Conservation (phyloP, 805 yeast genomes). For the Metschnikowia matae region DNA sequence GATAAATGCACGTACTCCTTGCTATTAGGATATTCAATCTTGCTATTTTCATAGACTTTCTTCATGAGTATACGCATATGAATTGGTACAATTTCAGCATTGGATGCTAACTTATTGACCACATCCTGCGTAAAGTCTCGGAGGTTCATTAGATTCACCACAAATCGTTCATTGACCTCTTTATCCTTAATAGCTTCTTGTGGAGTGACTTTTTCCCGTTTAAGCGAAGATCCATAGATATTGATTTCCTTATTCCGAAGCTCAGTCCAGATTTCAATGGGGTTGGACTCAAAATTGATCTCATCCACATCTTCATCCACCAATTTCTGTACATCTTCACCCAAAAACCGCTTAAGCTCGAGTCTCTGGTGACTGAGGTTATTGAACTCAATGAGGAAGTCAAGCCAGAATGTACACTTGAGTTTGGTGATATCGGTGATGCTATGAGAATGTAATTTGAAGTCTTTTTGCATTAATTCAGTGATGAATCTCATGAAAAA, state of each 20-base stretch:
- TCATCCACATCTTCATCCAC: constrained; percentile 47
- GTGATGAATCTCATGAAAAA: constrained; percentile 58
- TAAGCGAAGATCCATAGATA: constrained; percentile 32
- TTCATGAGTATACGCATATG: constrained; percentile 36
- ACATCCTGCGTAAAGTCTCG: constrained; percentile 68
- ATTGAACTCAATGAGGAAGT: constrained; percentile 39
- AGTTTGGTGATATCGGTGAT: constrained; percentile 39
- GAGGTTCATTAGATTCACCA: constrained; percentile 66
- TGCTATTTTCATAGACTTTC: constrained; percentile 34
- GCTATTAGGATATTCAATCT: constrained; percentile 52
- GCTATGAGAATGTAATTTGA: constrained; percentile 24
- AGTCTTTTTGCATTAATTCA: constrained; percentile 40
- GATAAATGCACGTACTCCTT: constrained; percentile 57
- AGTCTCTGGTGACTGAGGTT: constrained; percentile 48
- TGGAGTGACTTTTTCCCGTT: constrained; percentile 40
- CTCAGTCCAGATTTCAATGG: constrained; percentile 49
- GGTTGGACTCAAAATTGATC: constrained; percentile 76
- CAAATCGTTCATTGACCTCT: constrained; percentile 65
- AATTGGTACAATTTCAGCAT: constrained; percentile 35
- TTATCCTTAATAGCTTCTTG: constrained; percentile 76
- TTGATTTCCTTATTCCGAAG: constrained; percentile 37
- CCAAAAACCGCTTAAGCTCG: constrained; percentile 38
- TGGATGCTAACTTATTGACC: constrained; percentile 47
- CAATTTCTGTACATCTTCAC: constrained; percentile 35
- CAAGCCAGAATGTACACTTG: constrained; percentile 42